phyloP scores from a whole-genome alignment of 257 asterid species.

The Coffea canephora region DNA sequence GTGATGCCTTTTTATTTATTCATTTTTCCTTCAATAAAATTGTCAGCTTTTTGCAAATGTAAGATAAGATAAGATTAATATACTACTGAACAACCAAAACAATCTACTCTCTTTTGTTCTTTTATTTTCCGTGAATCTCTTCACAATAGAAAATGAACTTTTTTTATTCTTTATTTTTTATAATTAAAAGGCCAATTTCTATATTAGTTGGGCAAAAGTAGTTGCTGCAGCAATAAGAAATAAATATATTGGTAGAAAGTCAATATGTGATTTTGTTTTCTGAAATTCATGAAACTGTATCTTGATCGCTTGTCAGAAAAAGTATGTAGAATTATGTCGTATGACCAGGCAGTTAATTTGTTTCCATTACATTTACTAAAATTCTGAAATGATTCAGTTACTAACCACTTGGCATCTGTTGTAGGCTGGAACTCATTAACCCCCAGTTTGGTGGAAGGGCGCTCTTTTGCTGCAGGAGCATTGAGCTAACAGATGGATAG shows the following conservation, averaged over 20 bases:
- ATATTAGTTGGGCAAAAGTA: neutral
- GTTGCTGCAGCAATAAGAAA: neutral
- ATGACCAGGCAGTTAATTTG: neutral
- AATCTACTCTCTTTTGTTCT: neutral
- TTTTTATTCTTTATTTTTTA: neutral
- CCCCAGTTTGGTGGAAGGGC: constrained; percentile 23
- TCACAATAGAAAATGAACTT: neutral
- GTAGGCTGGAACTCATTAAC: constrained; percentile 35
- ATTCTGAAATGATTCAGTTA: constrained; percentile 3
- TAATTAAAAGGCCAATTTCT: neutral
- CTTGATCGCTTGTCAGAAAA: neutral
- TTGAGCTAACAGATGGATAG: constrained; percentile 20
- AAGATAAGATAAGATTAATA: neutral
- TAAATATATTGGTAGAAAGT: neutral
- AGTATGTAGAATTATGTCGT: neutral
- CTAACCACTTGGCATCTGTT: constrained; percentile 46
- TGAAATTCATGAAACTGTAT: neutral
- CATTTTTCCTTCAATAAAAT: neutral
- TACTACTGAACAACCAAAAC: neutral
- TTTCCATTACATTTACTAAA: neutral
- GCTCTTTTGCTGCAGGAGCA: constrained; percentile 24
- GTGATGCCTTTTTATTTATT: neutral
- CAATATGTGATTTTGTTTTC: neutral
- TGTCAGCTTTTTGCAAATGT: neutral
- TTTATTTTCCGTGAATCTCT: neutral